Conservation (phyloP, 2,329 filamentous ascomycete genomes). For the Chlorencoelia australis region DNA sequence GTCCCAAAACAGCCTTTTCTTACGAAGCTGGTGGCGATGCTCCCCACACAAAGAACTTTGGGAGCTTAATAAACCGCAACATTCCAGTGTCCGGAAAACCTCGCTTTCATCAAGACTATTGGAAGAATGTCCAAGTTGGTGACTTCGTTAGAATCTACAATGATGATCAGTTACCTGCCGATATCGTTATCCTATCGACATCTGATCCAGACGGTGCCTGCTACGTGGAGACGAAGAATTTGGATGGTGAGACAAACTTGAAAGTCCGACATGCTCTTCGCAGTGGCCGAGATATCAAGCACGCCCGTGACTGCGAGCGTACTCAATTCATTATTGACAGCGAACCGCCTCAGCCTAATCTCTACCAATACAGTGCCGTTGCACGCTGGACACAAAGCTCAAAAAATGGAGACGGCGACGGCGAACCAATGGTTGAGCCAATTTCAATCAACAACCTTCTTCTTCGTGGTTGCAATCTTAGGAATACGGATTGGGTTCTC, state of each 20-base stretch:
- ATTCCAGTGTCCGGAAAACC: constrained; percentile 58
- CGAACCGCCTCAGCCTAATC: constrained; percentile 81
- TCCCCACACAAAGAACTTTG: constrained; percentile 39
- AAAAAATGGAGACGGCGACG: constrained; percentile 49
- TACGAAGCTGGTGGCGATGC: constrained; percentile 30
- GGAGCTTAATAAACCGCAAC: constrained; percentile 64
- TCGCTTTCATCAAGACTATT: constrained; percentile 83
- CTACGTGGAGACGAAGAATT: constrained; percentile 95
- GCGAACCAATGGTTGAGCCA: constrained; percentile 77
- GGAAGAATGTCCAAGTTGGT: constrained; percentile 92
- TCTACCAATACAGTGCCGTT: constrained; percentile 90
- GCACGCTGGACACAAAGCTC: constrained; percentile 77
- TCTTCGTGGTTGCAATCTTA: constrained; percentile 82
- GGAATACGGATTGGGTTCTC: constrained; percentile 93
- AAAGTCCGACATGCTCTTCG: constrained; percentile 90
- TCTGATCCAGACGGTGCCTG: constrained; percentile 91
- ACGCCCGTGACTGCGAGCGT: constrained; percentile 86
- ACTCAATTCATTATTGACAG: constrained; percentile 84
- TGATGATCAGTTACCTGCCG: constrained; percentile 88
- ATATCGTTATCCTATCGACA: constrained; percentile 84
- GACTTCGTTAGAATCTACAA: constrained; percentile 97
- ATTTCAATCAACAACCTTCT: constrained; percentile 93
- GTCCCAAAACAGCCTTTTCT: constrained; percentile 28
- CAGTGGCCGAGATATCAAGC: constrained; percentile 70
- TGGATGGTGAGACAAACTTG: constrained; percentile 95